Percentiles rank a stretch among this genome's conserved stretches.
Evolutionary conservation across 1,139 yeast genomes (phyloP).

Genomic region (Yarrowia galli): DNA sequence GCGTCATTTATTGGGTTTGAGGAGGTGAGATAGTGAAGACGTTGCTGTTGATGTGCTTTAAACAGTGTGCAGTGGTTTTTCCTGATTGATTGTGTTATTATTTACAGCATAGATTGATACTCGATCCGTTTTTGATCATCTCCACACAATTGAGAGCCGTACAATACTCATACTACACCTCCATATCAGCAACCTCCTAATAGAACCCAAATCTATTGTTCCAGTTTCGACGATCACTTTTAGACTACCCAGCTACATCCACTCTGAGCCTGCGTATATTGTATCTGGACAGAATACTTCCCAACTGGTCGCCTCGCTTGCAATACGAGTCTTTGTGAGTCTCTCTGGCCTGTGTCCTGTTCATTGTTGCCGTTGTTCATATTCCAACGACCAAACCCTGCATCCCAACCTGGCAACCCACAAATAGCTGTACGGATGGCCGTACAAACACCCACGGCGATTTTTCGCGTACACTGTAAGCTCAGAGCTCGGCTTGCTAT

Average conservation of each 20-base stretch:
- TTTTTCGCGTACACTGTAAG: conserved; percentile 12
- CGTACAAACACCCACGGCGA: not conserved
- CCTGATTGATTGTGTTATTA: too few relatives aligned
- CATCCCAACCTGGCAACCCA: not conserved
- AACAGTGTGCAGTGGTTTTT: too few relatives aligned
- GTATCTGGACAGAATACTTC: conserved; percentile 3
- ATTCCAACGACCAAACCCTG: not conserved
- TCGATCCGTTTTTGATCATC: not conserved
- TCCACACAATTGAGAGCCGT: not conserved
- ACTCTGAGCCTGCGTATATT: not conserved
- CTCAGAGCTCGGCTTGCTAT: conserved; percentile 17
- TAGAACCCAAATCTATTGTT: not conserved
- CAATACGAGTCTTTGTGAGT: not conserved
- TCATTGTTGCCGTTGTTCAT: not conserved
- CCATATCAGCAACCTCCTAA: not conserved
- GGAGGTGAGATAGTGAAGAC: not conserved
- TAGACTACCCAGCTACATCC: not conserved
- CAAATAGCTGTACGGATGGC: not conserved
- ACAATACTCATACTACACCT: not conserved
- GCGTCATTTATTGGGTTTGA: conserved; percentile 24
- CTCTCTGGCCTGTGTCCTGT: not conserved
- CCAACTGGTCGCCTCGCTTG: conserved; percentile 1
- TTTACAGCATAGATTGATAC: too few relatives aligned
- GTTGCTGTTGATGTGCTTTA: too few relatives aligned
- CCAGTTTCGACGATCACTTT: not conserved